Conservation (phyloP, 108 stramenopile genomes). For the Phaeodactylum tricornutum region DNA sequence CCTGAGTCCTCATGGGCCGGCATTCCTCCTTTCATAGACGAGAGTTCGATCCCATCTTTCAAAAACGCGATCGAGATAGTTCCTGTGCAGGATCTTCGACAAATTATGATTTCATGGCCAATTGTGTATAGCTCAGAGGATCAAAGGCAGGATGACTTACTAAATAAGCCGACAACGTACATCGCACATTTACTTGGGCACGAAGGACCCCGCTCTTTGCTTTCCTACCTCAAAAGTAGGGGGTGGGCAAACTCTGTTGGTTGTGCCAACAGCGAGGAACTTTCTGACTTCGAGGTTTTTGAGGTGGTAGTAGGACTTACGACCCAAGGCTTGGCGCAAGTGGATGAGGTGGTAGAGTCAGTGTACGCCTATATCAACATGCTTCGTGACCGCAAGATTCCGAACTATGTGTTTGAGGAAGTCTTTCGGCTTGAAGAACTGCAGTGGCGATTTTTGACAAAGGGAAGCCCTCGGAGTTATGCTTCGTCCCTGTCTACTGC, state of each 20-base stretch:
- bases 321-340: slow-evolving; percentile 44
- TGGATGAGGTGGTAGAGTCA: slow-evolving; percentile 56
- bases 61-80: slow-evolving; percentile 57
- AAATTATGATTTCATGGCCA: slow-evolving; percentile 72
- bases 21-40: slow-evolving; percentile 33
- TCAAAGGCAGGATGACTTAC: slow-evolving; percentile 25
- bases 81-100: slow-evolving; percentile 71
- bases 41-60: slow-evolving; percentile 39
- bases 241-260: slow-evolving; percentile 75
- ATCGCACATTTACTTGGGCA: slow-evolving; percentile 80
- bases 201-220: slow-evolving; percentile 77
- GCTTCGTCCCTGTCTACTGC: slow-evolving; percentile 55
- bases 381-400: slow-evolving; percentile 40
- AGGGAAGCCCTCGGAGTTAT: slow-evolving; percentile 38
- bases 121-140: slow-evolving; percentile 44
- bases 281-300: slow-evolving; percentile 71
- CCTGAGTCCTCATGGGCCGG: slow-evolving; percentile 67
- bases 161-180: slow-evolving; percentile 58
- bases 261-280: slow-evolving; percentile 33
- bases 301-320: slow-evolving; percentile 75
- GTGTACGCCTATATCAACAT: slow-evolving; percentile 69
- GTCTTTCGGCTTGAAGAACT: slow-evolving; percentile 69
- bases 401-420: slow-evolving; percentile 65
- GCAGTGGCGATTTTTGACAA: slow-evolving; percentile 63
- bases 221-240: slow-evolving; percentile 64